Percentiles rank a stretch among this genome's conserved stretches.
Conservation (phyloP, 495 filamentous ascomycete species). For the Rhypophila decipiens region DNA sequence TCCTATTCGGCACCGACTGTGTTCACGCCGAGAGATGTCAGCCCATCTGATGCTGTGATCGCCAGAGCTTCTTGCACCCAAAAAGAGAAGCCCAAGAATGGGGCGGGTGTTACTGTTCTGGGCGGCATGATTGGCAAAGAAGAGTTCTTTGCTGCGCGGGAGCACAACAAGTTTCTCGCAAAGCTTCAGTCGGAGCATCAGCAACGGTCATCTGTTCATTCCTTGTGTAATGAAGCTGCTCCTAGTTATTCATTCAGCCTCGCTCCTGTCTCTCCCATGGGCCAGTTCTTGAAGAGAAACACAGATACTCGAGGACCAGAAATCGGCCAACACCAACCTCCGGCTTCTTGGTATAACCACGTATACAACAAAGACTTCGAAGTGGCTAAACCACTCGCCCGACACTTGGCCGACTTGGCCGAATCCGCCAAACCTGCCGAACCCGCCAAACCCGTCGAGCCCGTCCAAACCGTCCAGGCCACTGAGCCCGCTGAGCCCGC, state of each 20-base stretch:
- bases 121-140: conserved; percentile 28
- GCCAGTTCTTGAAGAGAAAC: not conserved
- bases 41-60: conserved; percentile 41
- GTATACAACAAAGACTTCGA: too few species aligned
- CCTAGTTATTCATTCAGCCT: not conserved
- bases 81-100: conserved; percentile 9
- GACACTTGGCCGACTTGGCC: too few species aligned
- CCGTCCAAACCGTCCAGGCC: too few species aligned
- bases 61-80: too few species aligned
- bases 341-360: too few species aligned
- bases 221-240: conserved; percentile 8
- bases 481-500: too few species aligned
- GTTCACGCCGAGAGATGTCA: conserved; percentile 32
- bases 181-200: not conserved
- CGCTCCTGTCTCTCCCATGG: not conserved
- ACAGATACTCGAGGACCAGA: too few species aligned
- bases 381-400: too few species aligned
- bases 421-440: too few species aligned
- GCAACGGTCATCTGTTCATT: conserved; percentile 5
- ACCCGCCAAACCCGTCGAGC: too few species aligned
- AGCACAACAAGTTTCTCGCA: conserved; percentile 24
- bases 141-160: conserved; percentile 35
- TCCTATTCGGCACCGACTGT: too few species aligned
- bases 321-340: too few species aligned
- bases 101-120: conserved; percentile 5